Evolutionary conservation across 352 stramenopile species (phyloP).

Genomic region (Phytophthora megakarya): DNA sequence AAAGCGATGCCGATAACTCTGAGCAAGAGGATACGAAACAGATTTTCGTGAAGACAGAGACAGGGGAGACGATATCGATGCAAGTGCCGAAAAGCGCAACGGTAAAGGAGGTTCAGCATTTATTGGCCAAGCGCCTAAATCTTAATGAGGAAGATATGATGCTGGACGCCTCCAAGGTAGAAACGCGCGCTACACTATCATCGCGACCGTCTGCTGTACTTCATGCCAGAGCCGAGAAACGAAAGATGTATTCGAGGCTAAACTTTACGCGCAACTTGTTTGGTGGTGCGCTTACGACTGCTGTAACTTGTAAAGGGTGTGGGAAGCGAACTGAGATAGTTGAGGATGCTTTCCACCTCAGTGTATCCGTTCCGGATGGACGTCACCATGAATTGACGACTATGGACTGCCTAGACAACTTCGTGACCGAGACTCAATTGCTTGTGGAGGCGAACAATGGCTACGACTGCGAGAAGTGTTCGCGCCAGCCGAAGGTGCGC

Average conservation of each 20-base stretch:
- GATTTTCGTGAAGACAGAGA: conserved; percentile 72
- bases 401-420: conserved; percentile 56
- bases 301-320: conserved; percentile 53
- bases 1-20: conserved; percentile 30
- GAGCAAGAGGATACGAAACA: conserved; percentile 46
- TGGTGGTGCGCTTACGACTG: conserved; percentile 54
- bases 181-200: conserved; percentile 33
- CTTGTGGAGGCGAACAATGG: conserved; percentile 60
- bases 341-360: conserved; percentile 70
- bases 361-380: conserved; percentile 51
- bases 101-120: conserved; percentile 53
- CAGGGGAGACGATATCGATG: conserved; percentile 63
- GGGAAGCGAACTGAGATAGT: conserved; percentile 55
- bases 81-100: conserved; percentile 53
- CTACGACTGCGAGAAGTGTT: conserved; percentile 75
- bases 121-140: conserved; percentile 60
- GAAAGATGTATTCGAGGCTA: conserved; percentile 50
- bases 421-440: conserved; percentile 55
- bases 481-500: conserved; percentile 40
- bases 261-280: conserved; percentile 73
- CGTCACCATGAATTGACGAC: conserved; percentile 25
- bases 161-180: conserved; percentile 39
- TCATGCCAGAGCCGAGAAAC: conserved; percentile 31
- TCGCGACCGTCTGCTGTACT: conserved; percentile 36
- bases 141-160: conserved; percentile 64